These are phyloP conservation scores for Sporisorium scitamineum DNA, from an alignment of 1,284 basidiomycete genomes.

Conservation along the genomic window DNA sequence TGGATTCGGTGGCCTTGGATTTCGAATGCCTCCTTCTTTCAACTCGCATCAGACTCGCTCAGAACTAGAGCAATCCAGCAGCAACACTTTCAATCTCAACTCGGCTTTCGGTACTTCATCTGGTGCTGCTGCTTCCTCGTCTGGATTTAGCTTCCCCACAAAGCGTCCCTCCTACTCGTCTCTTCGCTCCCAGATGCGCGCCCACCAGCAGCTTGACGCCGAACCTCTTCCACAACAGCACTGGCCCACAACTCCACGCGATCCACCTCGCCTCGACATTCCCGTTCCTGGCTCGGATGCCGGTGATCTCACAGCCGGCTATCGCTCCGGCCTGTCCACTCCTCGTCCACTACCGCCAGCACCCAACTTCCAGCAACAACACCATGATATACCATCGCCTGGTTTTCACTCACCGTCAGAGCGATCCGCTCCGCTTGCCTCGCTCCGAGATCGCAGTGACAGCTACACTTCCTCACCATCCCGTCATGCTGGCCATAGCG, in stretches of 20 bases:
- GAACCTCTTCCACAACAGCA: slow-evolving; percentile 17
- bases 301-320: slow-evolving; percentile 45
- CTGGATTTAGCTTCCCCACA: slow-evolving; percentile 38
- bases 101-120: slow-evolving; percentile 9
- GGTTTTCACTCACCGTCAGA: slow-evolving; percentile 33
- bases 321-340: slow-evolving; percentile 40
- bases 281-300: slow-evolving; percentile 34
- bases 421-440: slow-evolving; percentile 10
- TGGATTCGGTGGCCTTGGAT: slow-evolving; percentile 41
- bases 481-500: slow-evolving; percentile 19
- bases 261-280: slow-evolving; percentile 32
- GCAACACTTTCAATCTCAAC: slow-evolving; percentile 13
- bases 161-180: slow-evolving; percentile 30
- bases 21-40: slow-evolving; percentile 22
- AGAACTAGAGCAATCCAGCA: slow-evolving; percentile 15
- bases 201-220: slow-evolving; percentile 20
- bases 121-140: slow-evolving; percentile 5
- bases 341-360: slow-evolving; percentile 28
- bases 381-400: slow-evolving; percentile 32
- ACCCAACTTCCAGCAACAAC: slow-evolving; percentile 19
- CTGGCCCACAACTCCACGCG: slow-evolving; percentile 36
- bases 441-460: slow-evolving; percentile 26
- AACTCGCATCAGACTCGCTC: slow-evolving; percentile 2
- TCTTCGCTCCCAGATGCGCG: slow-evolving; percentile 34
- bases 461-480: slow-evolving; percentile 39